Evolutionary conservation across 1,284 basidiomycete species (phyloP), one percentile per base, ranked within the genome.

Genomic region (Ceraceosorus guamensis): DNA sequence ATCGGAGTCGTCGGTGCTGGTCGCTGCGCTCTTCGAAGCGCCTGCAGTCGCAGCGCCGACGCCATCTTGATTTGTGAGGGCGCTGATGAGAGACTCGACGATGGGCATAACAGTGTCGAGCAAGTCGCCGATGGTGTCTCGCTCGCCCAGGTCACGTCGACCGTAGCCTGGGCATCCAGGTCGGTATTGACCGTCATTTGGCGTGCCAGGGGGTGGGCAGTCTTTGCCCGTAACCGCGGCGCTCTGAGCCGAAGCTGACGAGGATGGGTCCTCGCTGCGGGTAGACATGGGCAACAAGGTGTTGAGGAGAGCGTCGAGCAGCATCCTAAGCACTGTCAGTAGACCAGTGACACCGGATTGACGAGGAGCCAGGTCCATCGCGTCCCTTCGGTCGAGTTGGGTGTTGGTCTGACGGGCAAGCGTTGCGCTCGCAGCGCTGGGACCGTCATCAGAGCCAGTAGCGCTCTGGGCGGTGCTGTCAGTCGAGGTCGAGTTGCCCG

Each of bases 111-210:
- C 18, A 16, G 46, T 47, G 44, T 57, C 50, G 41, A 68, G 51
- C 43, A 59, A 55, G 53, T 56, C 55, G 51, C 62, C 56, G 53
- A 44, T 14, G 10, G 13, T n/a, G 37, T 46, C 24, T 33, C 54
- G 10, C 14, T 7, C 8, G 37, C 56, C 56, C 14, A 67, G 43
- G 37, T 65, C 62, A 43, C 67, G 62, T 10, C 61, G 58, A 34
- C 66, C 67, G 57, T 69, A 69, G 7, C 67, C 67, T 16, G 65
- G 66, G 58, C 67, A 69, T 13, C 61, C 61, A 16, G 67, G 63
- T 5, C 65, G 55, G 60, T 67, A 69, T 63, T 62, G 61, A 33
- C 67, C 67, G 46, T 67, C 63, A 50, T 69, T 69, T 44, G 58
- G 63, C 4, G 62, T 63, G 13, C 54, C 55, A 1, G 67, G 60